A percentile compares a stretch with the other conserved stretches of the same genome.
Conservation (phyloP, 2,329 filamentous ascomycete species). For the Curvularia verruculosa region DNA sequence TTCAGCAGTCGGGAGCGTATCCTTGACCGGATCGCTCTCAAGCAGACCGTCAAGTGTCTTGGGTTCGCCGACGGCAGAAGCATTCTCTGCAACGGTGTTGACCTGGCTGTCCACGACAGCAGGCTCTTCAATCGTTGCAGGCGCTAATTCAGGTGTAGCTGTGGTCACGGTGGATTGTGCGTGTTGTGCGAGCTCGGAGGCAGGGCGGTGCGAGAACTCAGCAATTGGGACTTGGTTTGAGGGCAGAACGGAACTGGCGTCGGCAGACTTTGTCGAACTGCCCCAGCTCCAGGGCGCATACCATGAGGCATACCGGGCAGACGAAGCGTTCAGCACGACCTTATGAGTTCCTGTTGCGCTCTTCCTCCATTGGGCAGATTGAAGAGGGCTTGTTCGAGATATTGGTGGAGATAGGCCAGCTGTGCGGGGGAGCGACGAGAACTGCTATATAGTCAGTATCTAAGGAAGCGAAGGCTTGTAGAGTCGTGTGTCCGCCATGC, state of each 20-base stretch:
- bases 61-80: constrained; percentile 13
- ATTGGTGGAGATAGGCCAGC: constrained; percentile 24
- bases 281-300: constrained; percentile 47
- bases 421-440: constrained; percentile 41
- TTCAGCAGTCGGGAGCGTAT: constrained; percentile 21
- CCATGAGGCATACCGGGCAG: constrained; percentile 43
- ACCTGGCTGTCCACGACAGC: constrained; percentile 28
- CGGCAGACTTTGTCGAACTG: constrained; percentile 30
- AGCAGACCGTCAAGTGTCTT: constrained; percentile 35
- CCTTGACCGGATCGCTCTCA: constrained; percentile 17
- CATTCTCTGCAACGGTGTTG: constrained; percentile 13
- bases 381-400: constrained; percentile 36
- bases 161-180: constrained; percentile 36
- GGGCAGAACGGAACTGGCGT: constrained; percentile 22
- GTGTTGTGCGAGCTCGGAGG: constrained; percentile 13
- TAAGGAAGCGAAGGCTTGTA: neutral
- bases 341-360: constrained; percentile 25
- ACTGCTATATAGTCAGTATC: constrained; percentile 31
- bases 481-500: constrained; percentile 8
- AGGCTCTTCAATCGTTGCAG: constrained; percentile 46
- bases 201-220: constrained; percentile 27
- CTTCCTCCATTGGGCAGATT: constrained; percentile 35
- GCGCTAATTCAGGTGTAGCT: constrained; percentile 41
- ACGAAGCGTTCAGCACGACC: constrained; percentile 30
- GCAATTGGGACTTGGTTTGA: constrained; percentile 26